These are phyloP conservation scores for Suillus sp. DNA, from an alignment of 768 basidiomycete genomes.

Conservation along the genomic window DNA sequence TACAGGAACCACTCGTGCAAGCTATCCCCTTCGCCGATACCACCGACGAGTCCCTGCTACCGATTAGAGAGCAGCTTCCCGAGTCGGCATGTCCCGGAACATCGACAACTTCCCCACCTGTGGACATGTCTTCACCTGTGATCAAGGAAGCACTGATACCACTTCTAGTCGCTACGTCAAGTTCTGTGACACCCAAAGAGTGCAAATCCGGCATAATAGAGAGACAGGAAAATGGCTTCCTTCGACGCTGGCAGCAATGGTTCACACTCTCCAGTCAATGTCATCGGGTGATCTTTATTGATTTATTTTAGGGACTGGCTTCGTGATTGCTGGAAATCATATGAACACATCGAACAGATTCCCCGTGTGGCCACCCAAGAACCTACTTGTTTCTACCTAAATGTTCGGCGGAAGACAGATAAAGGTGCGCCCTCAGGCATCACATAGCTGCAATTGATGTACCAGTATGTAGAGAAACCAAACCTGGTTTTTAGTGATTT, in stretches of 20 bases:
- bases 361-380: neutral
- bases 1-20: neutral
- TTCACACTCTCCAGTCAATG: neutral
- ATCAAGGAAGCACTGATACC: conserved; percentile 6
- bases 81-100: neutral
- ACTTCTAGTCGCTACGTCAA: neutral
- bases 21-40: neutral
- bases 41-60: neutral
- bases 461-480: conserved; percentile 1
- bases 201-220: conserved; percentile 6
- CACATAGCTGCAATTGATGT: neutral
- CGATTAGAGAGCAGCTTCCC: neutral
- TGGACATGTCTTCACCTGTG: neutral
- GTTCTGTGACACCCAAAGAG: neutral
- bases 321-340: conserved; percentile 5
- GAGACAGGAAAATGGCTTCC: conserved; percentile 9
- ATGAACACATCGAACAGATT: neutral
- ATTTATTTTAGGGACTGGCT: conserved; percentile 8
- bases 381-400: conserved; percentile 2
- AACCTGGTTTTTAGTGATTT: neutral
- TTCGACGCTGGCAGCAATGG: conserved; percentile 13
- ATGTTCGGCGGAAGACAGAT: neutral
- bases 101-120: neutral
- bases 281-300: conserved; percentile 2
- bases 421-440: neutral